phyloP scores from a whole-genome alignment of 2,329 filamentous ascomycete genomes.

The Sporothrix mexicana region DNA sequence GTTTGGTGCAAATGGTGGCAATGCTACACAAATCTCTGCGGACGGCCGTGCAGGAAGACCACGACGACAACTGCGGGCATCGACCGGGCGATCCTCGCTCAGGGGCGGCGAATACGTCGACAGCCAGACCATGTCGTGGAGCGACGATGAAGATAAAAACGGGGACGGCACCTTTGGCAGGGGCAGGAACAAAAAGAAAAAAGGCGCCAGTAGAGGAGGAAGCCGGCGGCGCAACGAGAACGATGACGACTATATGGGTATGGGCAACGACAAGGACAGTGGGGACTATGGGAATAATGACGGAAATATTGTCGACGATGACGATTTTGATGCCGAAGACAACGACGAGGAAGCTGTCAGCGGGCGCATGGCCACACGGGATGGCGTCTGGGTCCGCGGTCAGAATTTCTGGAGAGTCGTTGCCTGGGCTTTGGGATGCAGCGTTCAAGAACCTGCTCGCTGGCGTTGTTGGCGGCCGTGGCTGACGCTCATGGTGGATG shows the following conservation, averaged over 20 bases:
- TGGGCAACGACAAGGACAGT: neutral
- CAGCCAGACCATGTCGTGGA: conserved; percentile 29
- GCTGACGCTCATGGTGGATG: conserved; percentile 79
- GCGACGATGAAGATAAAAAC: conserved; percentile 19
- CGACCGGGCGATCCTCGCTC: neutral
- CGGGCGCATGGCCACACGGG: conserved; percentile 64
- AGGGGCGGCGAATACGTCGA: conserved; percentile 33
- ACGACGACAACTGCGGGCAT: conserved; percentile 38
- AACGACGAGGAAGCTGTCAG: conserved; percentile 60
- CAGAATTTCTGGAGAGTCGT: conserved; percentile 88
- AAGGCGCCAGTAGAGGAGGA: neutral
- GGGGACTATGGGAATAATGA: conserved; percentile 41
- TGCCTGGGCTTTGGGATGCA: conserved; percentile 95
- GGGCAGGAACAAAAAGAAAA: neutral
- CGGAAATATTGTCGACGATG: conserved; percentile 44
- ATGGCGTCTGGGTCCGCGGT: conserved; percentile 74
- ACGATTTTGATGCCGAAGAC: conserved; percentile 46
- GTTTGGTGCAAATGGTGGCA: neutral
- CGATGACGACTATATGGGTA: neutral
- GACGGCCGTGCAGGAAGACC: neutral
- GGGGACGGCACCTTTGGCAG: neutral
- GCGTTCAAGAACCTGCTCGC: conserved; percentile 69
- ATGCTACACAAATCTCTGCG: neutral
- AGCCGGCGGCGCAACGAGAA: neutral
- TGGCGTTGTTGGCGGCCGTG: conserved; percentile 85